Evolutionary conservation across 225 moss, liverwort and hornwort genomes (phyloP).

Genomic region (Physcomitrellopsis africana): DNA sequence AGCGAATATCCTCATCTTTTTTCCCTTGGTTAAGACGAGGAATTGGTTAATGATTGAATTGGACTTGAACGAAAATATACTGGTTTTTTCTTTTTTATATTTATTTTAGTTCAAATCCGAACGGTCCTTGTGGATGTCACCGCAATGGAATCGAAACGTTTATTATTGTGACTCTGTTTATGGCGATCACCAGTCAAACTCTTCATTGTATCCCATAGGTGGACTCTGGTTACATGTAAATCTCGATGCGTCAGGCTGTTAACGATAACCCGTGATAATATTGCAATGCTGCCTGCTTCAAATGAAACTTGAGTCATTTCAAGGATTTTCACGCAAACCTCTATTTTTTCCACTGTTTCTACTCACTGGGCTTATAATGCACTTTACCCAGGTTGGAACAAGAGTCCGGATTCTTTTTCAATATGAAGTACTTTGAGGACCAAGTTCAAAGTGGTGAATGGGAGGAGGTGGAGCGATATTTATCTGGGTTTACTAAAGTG

Average conservation of each 20-base stretch:
- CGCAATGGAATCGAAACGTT: too few relatives aligned
- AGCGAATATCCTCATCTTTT: neutral
- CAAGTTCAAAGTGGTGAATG: slow-evolving; percentile 99
- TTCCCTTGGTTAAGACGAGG: neutral
- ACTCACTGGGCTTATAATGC: slow-evolving; percentile 25
- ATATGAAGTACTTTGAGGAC: slow-evolving; percentile 99
- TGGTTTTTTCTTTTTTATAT: neutral
- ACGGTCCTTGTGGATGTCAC: too few relatives aligned
- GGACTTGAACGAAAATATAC: neutral
- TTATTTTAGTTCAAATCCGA: too few relatives aligned
- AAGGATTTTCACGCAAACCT: too few relatives aligned
- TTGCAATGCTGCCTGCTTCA: too few relatives aligned
- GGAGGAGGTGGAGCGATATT: slow-evolving; percentile 98
- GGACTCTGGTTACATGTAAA: too few relatives aligned
- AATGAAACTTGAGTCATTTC: too few relatives aligned
- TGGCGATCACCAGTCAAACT: too few relatives aligned
- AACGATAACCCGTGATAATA: too few relatives aligned
- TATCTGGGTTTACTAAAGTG: slow-evolving; percentile 99
- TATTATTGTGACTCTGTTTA: too few relatives aligned
- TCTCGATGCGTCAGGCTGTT: too few relatives aligned
- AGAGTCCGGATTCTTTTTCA: slow-evolving; percentile 99
- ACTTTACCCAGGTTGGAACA: slow-evolving; percentile 83
- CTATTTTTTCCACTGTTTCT: slow-evolving; percentile 2
- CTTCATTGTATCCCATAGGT: too few relatives aligned
- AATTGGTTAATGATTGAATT: slow-evolving; percentile 22